Percentiles rank a stretch among this genome's conserved stretches.
Evolutionary conservation across 352 stramenopile species (phyloP).

Genomic region (Globisporangium parvum): DNA sequence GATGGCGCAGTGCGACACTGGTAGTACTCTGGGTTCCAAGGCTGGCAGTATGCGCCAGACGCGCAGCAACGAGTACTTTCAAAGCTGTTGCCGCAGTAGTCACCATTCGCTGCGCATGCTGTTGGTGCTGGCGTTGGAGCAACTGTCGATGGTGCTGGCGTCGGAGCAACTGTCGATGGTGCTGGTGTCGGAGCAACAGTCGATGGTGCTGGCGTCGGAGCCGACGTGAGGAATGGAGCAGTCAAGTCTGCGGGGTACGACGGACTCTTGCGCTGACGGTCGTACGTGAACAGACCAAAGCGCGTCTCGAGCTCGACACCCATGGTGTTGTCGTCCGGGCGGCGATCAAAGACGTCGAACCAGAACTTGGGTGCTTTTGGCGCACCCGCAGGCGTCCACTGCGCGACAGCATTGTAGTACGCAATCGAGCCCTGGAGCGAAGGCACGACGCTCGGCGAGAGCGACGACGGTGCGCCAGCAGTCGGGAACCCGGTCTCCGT

Average conservation of each 20-base stretch:
- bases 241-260: slow-evolving; percentile 15
- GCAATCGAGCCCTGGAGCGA: slow-evolving; percentile 10
- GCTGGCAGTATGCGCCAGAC: slow-evolving; percentile 9
- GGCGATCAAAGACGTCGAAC: slow-evolving; percentile 55
- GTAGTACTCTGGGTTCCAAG: slow-evolving; percentile 9
- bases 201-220: neutral
- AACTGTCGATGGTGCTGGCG: neutral
- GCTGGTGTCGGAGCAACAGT: neutral
- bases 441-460: slow-evolving; percentile 4
- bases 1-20: neutral
- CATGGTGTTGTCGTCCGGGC: slow-evolving; percentile 35
- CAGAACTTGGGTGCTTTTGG: slow-evolving; percentile 32
- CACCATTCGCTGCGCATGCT: neutral
- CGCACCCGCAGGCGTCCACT: slow-evolving; percentile 17
- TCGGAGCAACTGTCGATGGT: neutral
- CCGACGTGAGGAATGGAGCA: neutral
- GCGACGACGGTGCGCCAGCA: slow-evolving; percentile 7
- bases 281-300: slow-evolving; percentile 53
- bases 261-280: slow-evolving; percentile 34
- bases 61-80: slow-evolving; percentile 1
- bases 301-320: slow-evolving; percentile 35
- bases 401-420: slow-evolving; percentile 22
- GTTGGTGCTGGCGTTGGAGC: slow-evolving; percentile 1
- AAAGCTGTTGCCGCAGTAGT: slow-evolving; percentile 1
- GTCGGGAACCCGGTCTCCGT: slow-evolving; percentile 25